Evolutionary conservation across 2,329 filamentous ascomycete genomes (phyloP).

Genomic region (Exophiala aquamarina): DNA sequence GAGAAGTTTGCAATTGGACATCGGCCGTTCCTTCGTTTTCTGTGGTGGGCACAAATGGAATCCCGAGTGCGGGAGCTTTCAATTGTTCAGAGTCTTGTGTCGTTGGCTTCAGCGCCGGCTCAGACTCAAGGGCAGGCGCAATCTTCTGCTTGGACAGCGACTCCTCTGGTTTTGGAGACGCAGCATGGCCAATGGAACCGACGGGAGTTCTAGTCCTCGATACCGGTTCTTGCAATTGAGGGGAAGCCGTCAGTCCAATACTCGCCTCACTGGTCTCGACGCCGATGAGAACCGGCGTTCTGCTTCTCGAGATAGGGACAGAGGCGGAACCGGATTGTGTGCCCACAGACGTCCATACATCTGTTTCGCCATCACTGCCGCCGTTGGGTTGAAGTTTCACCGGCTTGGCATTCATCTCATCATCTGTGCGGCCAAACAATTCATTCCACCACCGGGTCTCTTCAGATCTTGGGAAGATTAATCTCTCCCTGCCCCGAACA

Average conservation of each 20-base stretch:
- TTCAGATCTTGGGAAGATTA: slow-evolving; percentile 74
- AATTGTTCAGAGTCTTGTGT: neutral
- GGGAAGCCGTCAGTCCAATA: slow-evolving; percentile 47
- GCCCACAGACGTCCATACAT: slow-evolving; percentile 21
- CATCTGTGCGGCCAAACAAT: slow-evolving; percentile 78
- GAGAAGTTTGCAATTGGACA: neutral
- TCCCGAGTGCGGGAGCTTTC: neutral
- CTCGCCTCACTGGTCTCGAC: slow-evolving; percentile 60
- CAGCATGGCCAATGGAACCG: neutral
- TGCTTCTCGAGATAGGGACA: slow-evolving; percentile 29
- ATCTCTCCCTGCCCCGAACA: slow-evolving; percentile 73
- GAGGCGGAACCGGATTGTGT: slow-evolving; percentile 13
- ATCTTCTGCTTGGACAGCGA: slow-evolving; percentile 2
- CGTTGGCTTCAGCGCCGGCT: neutral
- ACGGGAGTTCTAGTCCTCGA: slow-evolving; percentile 3
- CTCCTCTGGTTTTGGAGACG: slow-evolving; percentile 6
- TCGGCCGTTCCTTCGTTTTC: neutral
- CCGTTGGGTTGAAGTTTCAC: slow-evolving; percentile 12
- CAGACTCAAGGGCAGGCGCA: neutral
- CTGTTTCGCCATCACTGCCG: slow-evolving; percentile 16
- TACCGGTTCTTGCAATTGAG: slow-evolving; percentile 3
- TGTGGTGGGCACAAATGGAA: neutral
- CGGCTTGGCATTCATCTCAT: slow-evolving; percentile 75
- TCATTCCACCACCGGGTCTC: slow-evolving; percentile 95
- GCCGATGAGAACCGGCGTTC: slow-evolving; percentile 57